A percentile compares a stretch with the other conserved stretches of the same genome.
Conservation (phyloP, 1,139 yeast species). For the Candida sanyaensis region DNA sequence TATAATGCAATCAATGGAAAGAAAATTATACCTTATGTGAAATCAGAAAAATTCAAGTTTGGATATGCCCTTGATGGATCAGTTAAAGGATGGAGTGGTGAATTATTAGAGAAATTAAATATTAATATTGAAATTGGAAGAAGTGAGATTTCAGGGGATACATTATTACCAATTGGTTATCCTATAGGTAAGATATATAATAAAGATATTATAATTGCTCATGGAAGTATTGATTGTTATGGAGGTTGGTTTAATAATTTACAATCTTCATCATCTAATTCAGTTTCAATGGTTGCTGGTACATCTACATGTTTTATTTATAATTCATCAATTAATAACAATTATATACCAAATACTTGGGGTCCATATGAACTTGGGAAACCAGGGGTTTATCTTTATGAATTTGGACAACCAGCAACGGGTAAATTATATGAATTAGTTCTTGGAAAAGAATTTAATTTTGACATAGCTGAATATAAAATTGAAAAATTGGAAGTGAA, state of each 20-base stretch:
- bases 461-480: conserved; percentile 31
- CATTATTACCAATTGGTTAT: conserved; percentile 8
- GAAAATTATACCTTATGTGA: conserved; percentile 13
- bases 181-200: conserved; percentile 8
- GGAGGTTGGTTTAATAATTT: conserved; percentile 51
- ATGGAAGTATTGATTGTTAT: conserved; percentile 61
- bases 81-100: conserved; percentile 52
- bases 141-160: conserved; percentile 16
- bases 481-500: conserved; percentile 23
- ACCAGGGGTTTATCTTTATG: conserved; percentile 34
- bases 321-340: not conserved
- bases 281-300: conserved; percentile 57
- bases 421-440: conserved; percentile 53
- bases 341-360: conserved; percentile 50
- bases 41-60: conserved; percentile 8
- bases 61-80: conserved; percentile 53
- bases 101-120: conserved; percentile 18
- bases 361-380: conserved; percentile 49
- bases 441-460: conserved; percentile 36
- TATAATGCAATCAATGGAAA: conserved; percentile 21
- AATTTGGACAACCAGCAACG: conserved; percentile 60
- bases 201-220: conserved; percentile 24
- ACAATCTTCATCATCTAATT: conserved; percentile 14
- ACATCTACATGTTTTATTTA: conserved; percentile 59
- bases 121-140: conserved; percentile 18